These are phyloP conservation scores for Dryadomyces quercus-mongolicae DNA, from an alignment of 2,329 filamentous ascomycete genomes.

Conservation along the genomic window DNA sequence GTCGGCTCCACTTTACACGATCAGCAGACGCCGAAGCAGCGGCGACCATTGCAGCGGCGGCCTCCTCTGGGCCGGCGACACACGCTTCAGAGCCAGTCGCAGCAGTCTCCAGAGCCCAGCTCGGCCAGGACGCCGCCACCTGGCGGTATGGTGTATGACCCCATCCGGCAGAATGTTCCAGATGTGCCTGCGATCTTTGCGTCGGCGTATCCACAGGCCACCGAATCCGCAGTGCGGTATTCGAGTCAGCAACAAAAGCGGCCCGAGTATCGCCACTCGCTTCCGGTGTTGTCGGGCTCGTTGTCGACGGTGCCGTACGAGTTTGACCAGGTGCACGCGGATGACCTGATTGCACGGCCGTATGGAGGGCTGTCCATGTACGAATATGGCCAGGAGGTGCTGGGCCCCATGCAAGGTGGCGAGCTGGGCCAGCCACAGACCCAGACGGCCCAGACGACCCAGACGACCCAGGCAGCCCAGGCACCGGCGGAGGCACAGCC, in stretches of 20 bases:
- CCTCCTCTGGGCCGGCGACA: slow-evolving; percentile 1
- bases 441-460: too few relatives aligned
- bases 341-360: neutral
- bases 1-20: neutral
- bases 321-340: neutral
- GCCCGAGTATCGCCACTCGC: slow-evolving; percentile 3
- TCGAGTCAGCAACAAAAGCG: slow-evolving; percentile 20
- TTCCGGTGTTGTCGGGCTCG: neutral
- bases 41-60: slow-evolving; percentile 2
- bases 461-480: too few relatives aligned
- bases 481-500: too few relatives aligned
- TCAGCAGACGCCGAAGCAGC: neutral
- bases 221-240: slow-evolving; percentile 33
- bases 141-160: slow-evolving; percentile 48
- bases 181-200: slow-evolving; percentile 36
- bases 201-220: slow-evolving; percentile 35
- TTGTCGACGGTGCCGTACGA: neutral
- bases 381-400: neutral
- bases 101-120: slow-evolving; percentile 14
- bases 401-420: too few relatives aligned
- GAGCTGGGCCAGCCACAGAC: neutral
- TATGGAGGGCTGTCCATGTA: too few relatives aligned
- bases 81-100: too few relatives aligned
- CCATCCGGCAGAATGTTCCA: slow-evolving; percentile 42
- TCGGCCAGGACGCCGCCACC: slow-evolving; percentile 38